Evolutionary conservation across 768 basidiomycete genomes (phyloP), one percentile per base, ranked within the genome.

Genomic region (Boletus reticuloceps): DNA sequence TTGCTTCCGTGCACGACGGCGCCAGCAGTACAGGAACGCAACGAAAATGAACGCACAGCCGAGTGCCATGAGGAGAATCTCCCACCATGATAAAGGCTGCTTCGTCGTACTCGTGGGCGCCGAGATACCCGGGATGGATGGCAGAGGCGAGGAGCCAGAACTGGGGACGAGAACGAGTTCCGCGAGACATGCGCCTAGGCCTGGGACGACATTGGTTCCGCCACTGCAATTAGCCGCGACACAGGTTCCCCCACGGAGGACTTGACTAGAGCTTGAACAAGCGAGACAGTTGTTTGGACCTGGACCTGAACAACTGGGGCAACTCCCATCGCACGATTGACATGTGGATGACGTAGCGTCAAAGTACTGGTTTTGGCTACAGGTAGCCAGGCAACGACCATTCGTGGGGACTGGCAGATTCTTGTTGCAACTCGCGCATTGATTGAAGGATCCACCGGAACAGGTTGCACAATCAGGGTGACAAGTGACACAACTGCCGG

Each of bases 391-490:
- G 68, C 91, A 94, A 50, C 91, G 80, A 27, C 90, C 90, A 51
- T 81, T 83, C 38, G 81, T 81, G 44, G 86, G 82, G 38, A 93
- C 89, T 0, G 91, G 92, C 0, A 84, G 81, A 20, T 76, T 72
- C 27, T 83, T 63, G 32, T 83, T 77, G 64, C 92, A 94, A 46
- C 81, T 81, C 9, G 83, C 78, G 71, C 93, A 96, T 66, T 93
- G 86, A 65, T 82, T 84, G 73, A 91, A 91, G 0, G 84, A 81
- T 20, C 80, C 63, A n/a, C 91, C 91, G 22, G 84, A 83, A 71
- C 94, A 96, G 2, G 87, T 84, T 16, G 82, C 83, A 64, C 93
- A 96, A 66, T 95, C 94, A 0, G 91, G 84, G 56, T 95, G 92
- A 69, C 94, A 96, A 6, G 84, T 62, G 51, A 83, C 65, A 73